Base-by-base conservation (phyloP, 306 rosid genomes). In the Aeschynomene evenia region DNA sequence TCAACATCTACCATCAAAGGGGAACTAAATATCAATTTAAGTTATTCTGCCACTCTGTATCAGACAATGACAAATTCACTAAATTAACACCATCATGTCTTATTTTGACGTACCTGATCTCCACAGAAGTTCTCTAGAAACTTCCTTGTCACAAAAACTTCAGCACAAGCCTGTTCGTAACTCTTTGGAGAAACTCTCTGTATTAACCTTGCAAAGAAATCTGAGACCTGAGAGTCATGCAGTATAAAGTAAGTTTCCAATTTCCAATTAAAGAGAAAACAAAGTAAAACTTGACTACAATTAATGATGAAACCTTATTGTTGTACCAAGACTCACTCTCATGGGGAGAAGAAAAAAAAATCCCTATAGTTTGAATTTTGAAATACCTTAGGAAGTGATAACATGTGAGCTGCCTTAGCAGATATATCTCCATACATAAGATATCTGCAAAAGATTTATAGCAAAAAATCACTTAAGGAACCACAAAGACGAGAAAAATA, bases 141-240 rank as follows among this genome's bases (percentile, higher is more conserved):
- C 67, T 94, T 94, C 45, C 22, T 83, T 56, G 98, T 90, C 54
- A 94, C 98, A 42, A 77, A 81, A 50, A 94, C 98, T 85, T 94
- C 98, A 15, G 22, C 96, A 34, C 6, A 60, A 80, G 98, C 98
- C 84, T 94, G 98, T 22, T 86, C 87, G 81, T 94, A 94, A 84
- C 98, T 94, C 85, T 94, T 94, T 29, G 98, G 98, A 81, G 92
- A 84, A 81, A 94, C 98, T 79, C 98, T 86, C 68, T 94, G 97
- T 73, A 94, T 87, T 73, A 94, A 74, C 84, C 90, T 94, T 15
- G 96, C 76, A 76, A 94, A 94, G 87, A 88, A 94, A 81, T 94
- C 86, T 11, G 90, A 68, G 77, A 94, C 96, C 98, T 94, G 84
- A 68, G 56, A 65, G 22, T 19, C 77, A 50, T 40, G 46, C 26